phyloP scores from a whole-genome alignment of 176 grass and related monocot genomes.

The Elymus sibiricus region DNA sequence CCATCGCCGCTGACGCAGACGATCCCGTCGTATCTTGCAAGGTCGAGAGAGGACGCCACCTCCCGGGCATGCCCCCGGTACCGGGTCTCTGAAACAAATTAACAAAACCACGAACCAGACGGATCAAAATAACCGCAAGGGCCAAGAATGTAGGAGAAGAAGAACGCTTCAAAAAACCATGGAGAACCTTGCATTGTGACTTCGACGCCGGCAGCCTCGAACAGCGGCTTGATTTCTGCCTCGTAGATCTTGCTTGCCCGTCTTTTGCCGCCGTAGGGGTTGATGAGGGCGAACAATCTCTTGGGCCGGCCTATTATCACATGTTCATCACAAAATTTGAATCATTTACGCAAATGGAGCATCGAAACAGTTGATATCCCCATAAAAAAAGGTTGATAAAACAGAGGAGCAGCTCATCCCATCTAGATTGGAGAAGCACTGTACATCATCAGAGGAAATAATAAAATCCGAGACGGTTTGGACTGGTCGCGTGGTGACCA shows the following conservation, averaged over 20 bases:
- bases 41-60: constrained; percentile 54
- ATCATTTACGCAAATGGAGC: not conserved
- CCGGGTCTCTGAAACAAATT: constrained; percentile 51
- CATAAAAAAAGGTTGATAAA: not conserved
- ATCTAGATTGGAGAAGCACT: not conserved
- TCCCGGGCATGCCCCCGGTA: constrained; percentile 62
- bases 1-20: constrained; percentile 84
- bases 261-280: constrained; percentile 80
- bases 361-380: not conserved
- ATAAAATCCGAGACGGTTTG: not conserved
- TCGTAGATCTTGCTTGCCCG: constrained; percentile 55
- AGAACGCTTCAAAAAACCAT: not conserved
- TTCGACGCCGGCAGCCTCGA: constrained; percentile 49
- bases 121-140: not conserved
- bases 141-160: not conserved
- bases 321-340: not conserved
- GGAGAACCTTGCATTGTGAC: constrained; percentile 50
- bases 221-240: constrained; percentile 58
- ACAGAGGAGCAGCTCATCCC: not conserved
- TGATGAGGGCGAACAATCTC: constrained; percentile 58
- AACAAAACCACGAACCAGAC: not conserved
- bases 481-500: not conserved
- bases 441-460: not conserved
- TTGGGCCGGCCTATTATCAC: constrained; percentile 52
- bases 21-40: constrained; percentile 61